Conservation (phyloP, 1,284 basidiomycete genomes). For the Takashimella koratensis region DNA sequence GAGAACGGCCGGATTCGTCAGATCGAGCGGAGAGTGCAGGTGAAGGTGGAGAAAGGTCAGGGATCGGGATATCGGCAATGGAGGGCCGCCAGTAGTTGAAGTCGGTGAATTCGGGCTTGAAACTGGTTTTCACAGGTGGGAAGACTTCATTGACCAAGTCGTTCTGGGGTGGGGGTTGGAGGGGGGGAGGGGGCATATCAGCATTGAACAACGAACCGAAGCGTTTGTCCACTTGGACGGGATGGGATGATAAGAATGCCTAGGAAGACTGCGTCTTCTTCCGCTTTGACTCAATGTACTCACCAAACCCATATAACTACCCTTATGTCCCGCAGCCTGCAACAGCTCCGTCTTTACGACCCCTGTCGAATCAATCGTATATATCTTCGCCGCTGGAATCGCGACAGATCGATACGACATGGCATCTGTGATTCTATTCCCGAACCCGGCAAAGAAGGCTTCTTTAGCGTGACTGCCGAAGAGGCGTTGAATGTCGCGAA, state of each 20-base stretch:
- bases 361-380: conserved; percentile 93
- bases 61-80: conserved; percentile 72
- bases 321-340: conserved; percentile 94
- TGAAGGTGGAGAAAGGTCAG: conserved; percentile 85
- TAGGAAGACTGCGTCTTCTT: conserved; percentile 1
- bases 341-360: conserved; percentile 97
- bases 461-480: conserved; percentile 71
- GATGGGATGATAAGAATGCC: background rate
- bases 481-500: conserved; percentile 90
- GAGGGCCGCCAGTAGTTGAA: conserved; percentile 94
- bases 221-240: too few relatives aligned
- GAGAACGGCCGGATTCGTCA: conserved; percentile 65
- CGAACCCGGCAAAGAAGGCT: conserved; percentile 93
- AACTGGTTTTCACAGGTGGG: conserved; percentile 86
- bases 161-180: too few relatives aligned
- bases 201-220: too few relatives aligned
- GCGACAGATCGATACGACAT: conserved; percentile 94
- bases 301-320: conserved; percentile 50
- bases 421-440: conserved; percentile 97
- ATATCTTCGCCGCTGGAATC: conserved; percentile 89
- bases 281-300: conserved; percentile 1
- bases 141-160: conserved; percentile 99
- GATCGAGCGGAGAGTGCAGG: conserved; percentile 88
- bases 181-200: too few relatives aligned
- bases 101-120: conserved; percentile 87